Base-by-base conservation (phyloP, 75 land plant species). In the Pinus albicaulis region DNA sequence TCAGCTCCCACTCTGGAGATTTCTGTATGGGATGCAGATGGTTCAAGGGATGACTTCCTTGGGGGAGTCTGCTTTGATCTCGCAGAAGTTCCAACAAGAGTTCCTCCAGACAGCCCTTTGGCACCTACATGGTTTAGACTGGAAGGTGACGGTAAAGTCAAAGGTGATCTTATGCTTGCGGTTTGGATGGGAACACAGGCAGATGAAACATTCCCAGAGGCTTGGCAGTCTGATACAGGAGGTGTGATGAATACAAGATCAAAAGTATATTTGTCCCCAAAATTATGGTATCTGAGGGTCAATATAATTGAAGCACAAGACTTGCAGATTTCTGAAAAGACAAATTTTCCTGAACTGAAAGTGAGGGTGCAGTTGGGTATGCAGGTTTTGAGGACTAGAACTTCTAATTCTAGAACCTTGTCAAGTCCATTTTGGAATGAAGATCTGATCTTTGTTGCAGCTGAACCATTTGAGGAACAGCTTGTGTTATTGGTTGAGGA, bases 181-280 rank as follows among this genome's bases (percentile, higher is more conserved):
- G 81, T 91, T 65, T 94, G 97, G 97, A 55, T 89, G 12, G 97
- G 97, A 3, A 94, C 94, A 7, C 97, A 94, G 31, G 94, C 92
- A 22, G 94, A 94, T 76, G 97, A 91, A 52, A 78, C 89, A 55
- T 94, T 94, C 76, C 77, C 86, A 19, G 89, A 86, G 15, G 94
- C 94, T 17, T 89, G 89, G 92, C 89, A 92, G 60, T 83, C 90
- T 23, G 97, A 94, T 77, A 53, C 87, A 7, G 80, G 85, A 34
- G 87, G 89, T 4, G 62, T 75, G 56, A 77, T 77, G n/a, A 77
- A 73, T 77, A 82, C 85, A 48, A 57, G 82, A 25, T 74, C 92
- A 71, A 94, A 94, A 77, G 78, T 94, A 31, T 94, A 94, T 80
- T 59, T 85, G 24, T 92, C 94, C 2, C 94, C 94, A 20, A 92